Base-by-base conservation (phyloP, 2,329 filamentous ascomycete genomes). In the Aspergillus texensis region DNA sequence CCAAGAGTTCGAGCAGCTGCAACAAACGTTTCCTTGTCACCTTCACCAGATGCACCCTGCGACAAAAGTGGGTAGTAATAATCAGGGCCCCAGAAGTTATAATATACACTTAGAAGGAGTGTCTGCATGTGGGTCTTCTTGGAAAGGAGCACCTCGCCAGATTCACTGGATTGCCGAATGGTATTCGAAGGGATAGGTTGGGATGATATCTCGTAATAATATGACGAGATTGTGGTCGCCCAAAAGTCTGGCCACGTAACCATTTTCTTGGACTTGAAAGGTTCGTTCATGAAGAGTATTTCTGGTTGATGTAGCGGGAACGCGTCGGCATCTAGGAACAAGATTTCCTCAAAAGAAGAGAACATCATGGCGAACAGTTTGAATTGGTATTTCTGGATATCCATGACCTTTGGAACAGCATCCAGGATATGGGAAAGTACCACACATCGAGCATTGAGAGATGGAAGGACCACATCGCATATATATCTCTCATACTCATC, bases 21-120 rank as follows among this genome's bases (percentile, higher is more conserved):
- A 19, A 82, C 69, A 65, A 84, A 84, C 0, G 82, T 84, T 67
- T 84, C 82, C 67, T 84, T 84, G 71, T 84, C 82, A 19, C 83
- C 83, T 70, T 84, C 77, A 12, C 82, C 83, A 0, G 79, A 73
- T 9, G 78, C 81, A 39, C 82, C 82, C 68, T 83, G 82, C 4
- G 77, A 80, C 10, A 83, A 73, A 0, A 84, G 70, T 0, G 77
- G 75, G 63, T 83, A 84, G 66, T 81, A 84, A 58, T 77, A 76
- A 0, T 73, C 67, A 4, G 81, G 80, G 1, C 81, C 81, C 71
- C 79, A 82, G 53, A 78, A 74, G 66, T 84, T 85, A 70, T 85
- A 85, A 68, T 84, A 85, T 2, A 78, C 74, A 5, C 80, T 76
- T 4, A 84, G 73, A n/a, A 83, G 72, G 1, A 85, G 74, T 1